These are phyloP conservation scores for Cryptococcus floricola DNA, from an alignment of 1,284 basidiomycete genomes.

Conservation along the genomic window DNA sequence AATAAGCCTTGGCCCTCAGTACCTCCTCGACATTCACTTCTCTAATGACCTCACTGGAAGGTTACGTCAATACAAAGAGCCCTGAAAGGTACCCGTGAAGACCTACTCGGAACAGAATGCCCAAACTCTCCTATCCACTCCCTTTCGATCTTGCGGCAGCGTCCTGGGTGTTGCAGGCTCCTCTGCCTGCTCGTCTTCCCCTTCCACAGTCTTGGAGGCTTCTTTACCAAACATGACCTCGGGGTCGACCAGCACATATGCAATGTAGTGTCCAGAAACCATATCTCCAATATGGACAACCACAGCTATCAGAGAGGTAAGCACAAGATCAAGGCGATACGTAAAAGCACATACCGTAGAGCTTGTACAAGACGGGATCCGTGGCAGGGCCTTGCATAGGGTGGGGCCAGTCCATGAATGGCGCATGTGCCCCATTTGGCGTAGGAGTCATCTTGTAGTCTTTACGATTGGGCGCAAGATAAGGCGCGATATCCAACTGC, in stretches of 20 bases:
- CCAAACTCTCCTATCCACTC: slow-evolving; percentile 64
- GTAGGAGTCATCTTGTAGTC: slow-evolving; percentile 45
- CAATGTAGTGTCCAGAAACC: slow-evolving; percentile 82
- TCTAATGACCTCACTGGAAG: slow-evolving; percentile 61
- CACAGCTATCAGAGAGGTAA: slow-evolving; percentile 55
- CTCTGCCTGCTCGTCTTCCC: neutral
- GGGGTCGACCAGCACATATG: slow-evolving; percentile 55
- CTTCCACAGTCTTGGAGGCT: neutral
- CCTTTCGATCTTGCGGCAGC: slow-evolving; percentile 4
- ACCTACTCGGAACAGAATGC: slow-evolving; percentile 69
- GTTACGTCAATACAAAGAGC: neutral
- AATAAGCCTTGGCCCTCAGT: slow-evolving; percentile 80
- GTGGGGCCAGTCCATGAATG: slow-evolving; percentile 46
- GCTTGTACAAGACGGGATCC: slow-evolving; percentile 43
- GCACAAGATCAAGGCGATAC: neutral
- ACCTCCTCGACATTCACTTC: slow-evolving; percentile 80
- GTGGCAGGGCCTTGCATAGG: slow-evolving; percentile 37
- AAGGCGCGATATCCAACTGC: slow-evolving; percentile 75
- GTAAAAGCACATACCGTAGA: slow-evolving; percentile 37
- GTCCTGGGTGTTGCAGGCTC: neutral
- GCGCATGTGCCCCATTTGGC: slow-evolving; percentile 31
- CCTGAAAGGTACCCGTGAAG: neutral
- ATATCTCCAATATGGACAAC: slow-evolving; percentile 84
- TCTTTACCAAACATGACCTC: slow-evolving; percentile 29
- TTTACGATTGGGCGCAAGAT: slow-evolving; percentile 65